Evolutionary conservation across 2,329 filamentous ascomycete genomes (phyloP), one percentile per base, ranked within the genome.

Genomic region (Colletotrichum chrysophilum): DNA sequence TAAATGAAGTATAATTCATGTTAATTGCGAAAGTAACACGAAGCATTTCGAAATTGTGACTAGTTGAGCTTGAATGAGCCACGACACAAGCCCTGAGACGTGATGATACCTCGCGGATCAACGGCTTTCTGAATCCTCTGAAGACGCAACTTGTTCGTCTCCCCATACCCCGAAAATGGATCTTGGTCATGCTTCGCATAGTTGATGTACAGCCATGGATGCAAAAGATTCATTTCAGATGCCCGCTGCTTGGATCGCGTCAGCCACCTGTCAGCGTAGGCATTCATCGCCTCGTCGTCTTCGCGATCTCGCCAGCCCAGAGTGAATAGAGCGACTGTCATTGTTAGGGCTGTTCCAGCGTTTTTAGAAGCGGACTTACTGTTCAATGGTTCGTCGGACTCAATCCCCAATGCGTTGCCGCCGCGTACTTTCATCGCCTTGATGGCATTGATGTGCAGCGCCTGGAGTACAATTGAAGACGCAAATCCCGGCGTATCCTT

Each of bases 131-230:
- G 56, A 0, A 61, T 21, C 1, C 18, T 32, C 30, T 7, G 56
- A 61, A 61, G 28, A 18, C 24, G 26, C 56, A 61, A n/a, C 21
- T 84, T 67, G 36, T 85, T 87, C 26, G 80, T 80, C 12, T 78
- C 66, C 0, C 86, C 85, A 68, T 87, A 88, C 10, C 83, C 78
- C n/a, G 75, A 71, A 65, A 87, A 80, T 2, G 85, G 83, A 52
- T 85, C 80, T 78, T 88, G 85, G 24, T 79, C 80, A 30, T 77
- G 70, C 43, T 82, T 80, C 1, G 86, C 86, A 70, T 88, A 88
- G 78, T 88, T 88, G 76, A 88, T 82, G 76, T 87, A 88, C 16
- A 79, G 55, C 30, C 77, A 81, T 7, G 43, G 43, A 26, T 66
- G 38, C n/a, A 64, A 64, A 28, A 43, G 28, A 30, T 77, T 78